Evolutionary conservation across 345 rosid genomes (phyloP).

Genomic region (Eucalyptus cloeziana): DNA sequence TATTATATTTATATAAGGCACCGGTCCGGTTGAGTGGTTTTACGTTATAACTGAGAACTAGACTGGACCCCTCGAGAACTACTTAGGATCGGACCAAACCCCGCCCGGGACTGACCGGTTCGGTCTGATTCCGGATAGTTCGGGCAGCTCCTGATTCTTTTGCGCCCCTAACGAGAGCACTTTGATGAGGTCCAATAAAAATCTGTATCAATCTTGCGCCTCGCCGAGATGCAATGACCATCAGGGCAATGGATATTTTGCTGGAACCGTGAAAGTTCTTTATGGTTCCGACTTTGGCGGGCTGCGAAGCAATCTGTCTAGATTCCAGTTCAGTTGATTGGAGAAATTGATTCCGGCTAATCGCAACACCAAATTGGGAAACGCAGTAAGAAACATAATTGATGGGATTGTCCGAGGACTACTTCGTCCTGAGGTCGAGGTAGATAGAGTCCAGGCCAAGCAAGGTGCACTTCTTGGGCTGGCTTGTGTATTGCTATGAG

Average conservation of each 20-base stretch:
- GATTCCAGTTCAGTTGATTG: not conserved
- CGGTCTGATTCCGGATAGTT: too few relatives aligned
- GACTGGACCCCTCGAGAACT: accelerated
- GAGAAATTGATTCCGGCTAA: not conserved
- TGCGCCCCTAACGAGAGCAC: too few relatives aligned
- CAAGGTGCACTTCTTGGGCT: not conserved
- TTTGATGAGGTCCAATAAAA: too few relatives aligned
- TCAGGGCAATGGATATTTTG: not conserved
- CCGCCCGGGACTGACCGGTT: accelerated
- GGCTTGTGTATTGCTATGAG: not conserved
- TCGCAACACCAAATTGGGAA: not conserved
- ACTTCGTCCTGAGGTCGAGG: not conserved
- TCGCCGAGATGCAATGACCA: not conserved
- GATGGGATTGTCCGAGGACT: not conserved
- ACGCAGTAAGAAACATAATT: not conserved
- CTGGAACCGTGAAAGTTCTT: not conserved
- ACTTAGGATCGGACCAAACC: accelerated
- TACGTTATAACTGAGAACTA: accelerated
- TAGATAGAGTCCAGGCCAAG: not conserved
- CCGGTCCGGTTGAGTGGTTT: accelerated
- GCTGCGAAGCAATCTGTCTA: too few relatives aligned
- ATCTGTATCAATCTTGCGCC: not conserved
- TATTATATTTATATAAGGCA: too few relatives aligned
- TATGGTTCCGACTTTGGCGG: not conserved
- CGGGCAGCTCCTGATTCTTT: accelerated